These are phyloP conservation scores for Trichoderma simmonsii DNA, from an alignment of 2,329 filamentous ascomycete genomes.

Conservation along the genomic window DNA sequence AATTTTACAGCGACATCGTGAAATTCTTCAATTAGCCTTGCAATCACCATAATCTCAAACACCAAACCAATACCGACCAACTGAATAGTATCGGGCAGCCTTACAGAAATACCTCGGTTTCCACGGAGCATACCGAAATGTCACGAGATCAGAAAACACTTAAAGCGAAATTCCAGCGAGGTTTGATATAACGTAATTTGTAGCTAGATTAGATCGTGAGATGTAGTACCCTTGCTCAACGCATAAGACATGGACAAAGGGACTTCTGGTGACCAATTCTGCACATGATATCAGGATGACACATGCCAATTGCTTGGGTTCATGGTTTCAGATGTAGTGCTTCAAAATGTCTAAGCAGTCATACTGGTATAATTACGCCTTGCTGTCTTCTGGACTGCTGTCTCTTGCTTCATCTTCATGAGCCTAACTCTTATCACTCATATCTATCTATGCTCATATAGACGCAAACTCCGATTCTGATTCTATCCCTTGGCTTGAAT, in stretches of 20 bases:
- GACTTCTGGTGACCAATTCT: not conserved
- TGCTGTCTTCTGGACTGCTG: not conserved
- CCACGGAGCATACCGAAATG: not conserved
- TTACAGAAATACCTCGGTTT: not conserved
- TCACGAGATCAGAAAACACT: not conserved
- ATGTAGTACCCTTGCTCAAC: not conserved
- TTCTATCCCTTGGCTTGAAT: too few relatives aligned
- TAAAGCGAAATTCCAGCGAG: not conserved
- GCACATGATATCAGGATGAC: not conserved
- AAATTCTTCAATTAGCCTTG: not conserved
- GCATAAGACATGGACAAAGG: not conserved
- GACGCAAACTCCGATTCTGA: not conserved
- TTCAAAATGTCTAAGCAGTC: not conserved
- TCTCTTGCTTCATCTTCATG: not conserved
- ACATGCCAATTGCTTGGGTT: not conserved
- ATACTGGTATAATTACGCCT: not conserved
- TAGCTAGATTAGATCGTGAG: not conserved
- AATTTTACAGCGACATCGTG: not conserved
- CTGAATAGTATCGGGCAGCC: rapidly evolving
- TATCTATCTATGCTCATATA: too few relatives aligned
- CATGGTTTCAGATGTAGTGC: not conserved
- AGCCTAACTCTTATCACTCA: not conserved
- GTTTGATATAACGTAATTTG: not conserved
- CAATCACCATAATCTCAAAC: rapidly evolving
- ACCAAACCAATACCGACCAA: not conserved